These are phyloP conservation scores for Colletotrichum theobromicola DNA, from an alignment of 2,329 filamentous ascomycete genomes.

Conservation along the genomic window DNA sequence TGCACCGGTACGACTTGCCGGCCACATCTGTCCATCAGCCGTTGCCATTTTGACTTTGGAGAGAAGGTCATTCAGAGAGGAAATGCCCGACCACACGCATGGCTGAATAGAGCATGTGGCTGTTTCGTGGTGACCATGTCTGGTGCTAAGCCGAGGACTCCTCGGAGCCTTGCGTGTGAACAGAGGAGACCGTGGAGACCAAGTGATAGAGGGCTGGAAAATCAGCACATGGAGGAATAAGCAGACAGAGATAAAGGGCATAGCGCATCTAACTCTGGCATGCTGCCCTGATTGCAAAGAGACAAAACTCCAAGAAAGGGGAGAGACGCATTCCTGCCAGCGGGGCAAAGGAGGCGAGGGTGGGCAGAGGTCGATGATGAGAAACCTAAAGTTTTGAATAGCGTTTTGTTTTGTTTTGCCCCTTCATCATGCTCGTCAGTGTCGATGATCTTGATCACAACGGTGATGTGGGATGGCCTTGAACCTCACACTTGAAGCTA, in stretches of 20 bases:
- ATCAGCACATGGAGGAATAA: not conserved
- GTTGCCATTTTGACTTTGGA: not conserved
- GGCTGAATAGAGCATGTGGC: not conserved
- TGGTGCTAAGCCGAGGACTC: not conserved
- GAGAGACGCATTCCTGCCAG: conserved; percentile 11
- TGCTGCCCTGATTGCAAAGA: conserved; percentile 14
- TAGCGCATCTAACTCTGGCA: not conserved
- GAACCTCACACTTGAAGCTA: conserved; percentile 2
- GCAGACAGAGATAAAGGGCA: not conserved
- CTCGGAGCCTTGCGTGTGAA: not conserved
- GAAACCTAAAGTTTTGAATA: not conserved
- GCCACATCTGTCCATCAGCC: not conserved
- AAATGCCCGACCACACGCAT: not conserved
- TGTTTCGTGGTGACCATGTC: not conserved
- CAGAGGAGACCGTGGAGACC: not conserved
- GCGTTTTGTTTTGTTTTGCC: not conserved
- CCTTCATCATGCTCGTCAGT: not conserved
- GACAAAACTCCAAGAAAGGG: conserved; percentile 7
- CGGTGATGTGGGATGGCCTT: not conserved
- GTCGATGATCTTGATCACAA: not conserved
- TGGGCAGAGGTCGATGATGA: not conserved
- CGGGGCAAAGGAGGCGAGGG: conserved; percentile 4
- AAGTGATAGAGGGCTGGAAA: not conserved
- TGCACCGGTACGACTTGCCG: not conserved
- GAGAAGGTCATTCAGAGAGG: not conserved